These are phyloP conservation scores for Solanum neorickii DNA, from an alignment of 257 asterid species.

Conservation along the genomic window DNA sequence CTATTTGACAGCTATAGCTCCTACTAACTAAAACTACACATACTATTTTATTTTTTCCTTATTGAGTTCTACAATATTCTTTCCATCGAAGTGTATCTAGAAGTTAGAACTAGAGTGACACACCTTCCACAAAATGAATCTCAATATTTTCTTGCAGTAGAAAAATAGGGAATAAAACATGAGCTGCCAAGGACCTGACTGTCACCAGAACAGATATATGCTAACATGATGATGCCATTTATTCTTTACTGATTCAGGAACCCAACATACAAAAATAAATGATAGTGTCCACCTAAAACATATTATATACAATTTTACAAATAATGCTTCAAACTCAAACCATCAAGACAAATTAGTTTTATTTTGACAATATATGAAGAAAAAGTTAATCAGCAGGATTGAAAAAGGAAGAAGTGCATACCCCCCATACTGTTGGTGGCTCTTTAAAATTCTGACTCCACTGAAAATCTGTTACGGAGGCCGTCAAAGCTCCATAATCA, in stretches of 20 bases:
- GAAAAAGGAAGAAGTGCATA: constrained; percentile 19
- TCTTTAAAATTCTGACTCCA: constrained; percentile 97
- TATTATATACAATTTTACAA: neutral
- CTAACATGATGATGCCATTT: neutral
- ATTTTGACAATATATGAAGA: neutral
- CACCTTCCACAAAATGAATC: neutral
- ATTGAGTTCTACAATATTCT: neutral
- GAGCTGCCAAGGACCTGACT: neutral
- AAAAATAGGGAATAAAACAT: neutral
- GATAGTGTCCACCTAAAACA: neutral
- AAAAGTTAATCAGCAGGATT: neutral
- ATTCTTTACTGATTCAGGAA: neutral
- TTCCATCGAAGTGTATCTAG: neutral
- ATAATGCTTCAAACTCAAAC: neutral
- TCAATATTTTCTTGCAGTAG: neutral
- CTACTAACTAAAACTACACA: neutral
- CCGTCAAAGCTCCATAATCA: constrained; percentile 92
- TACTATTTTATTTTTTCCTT: neutral
- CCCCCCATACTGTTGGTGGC: constrained; percentile 97
- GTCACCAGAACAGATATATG: neutral
- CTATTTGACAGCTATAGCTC: neutral
- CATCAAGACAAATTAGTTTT: neutral
- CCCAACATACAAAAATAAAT: neutral
- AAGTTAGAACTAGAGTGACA: neutral
- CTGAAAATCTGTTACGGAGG: constrained; percentile 85